Base-by-base conservation (phyloP, 2,329 filamentous ascomycete genomes). In the Hypomyces perniciosus region DNA sequence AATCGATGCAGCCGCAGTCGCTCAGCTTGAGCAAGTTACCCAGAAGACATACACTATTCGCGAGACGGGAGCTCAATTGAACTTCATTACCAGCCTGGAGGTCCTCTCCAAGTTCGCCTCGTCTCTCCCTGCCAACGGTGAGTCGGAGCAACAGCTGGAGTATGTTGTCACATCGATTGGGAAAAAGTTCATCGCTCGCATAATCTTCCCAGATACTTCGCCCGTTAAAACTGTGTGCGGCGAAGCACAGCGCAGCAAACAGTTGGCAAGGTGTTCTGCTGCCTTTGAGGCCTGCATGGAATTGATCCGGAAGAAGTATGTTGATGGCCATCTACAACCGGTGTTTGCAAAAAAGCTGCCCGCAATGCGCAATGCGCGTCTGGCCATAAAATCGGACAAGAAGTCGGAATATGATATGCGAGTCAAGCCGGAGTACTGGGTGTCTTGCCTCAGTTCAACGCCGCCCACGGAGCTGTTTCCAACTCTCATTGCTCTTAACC, bases 201-300 rank as follows among this genome's bases (percentile, higher is more conserved):
- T 95, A 1, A 76, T 89, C 8, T 72, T 99, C 27, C 92, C 93
- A 0, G 79, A 84, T 9, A 77, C 76, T 26, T 87, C 90, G 1
- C 90, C 89, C 0, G 72, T 96, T 34, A 79, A 77, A 50, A 83
- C 80, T 30, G 76, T 80, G 5, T 74, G 76, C 9, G 92, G 93
- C 5, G 73, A 71, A 6, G 70, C 81, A 0, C 81, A 85, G 50
- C 65, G 73, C 6, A 88, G 78, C 51, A 97, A 96, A 66, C 76
- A 83, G 30, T 70, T 86, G 13, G 92, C 93, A 4, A 95, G 93
- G 66, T 89, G 88, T 57, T 89, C 91, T 0, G 92, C 91, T 3
- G 92, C 93, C 0, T 97, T 92, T 64, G 81, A 90, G 61, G 81
- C 86, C 46, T 96, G 91, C 61, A 65, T 90, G 1, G 65, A 82